These are phyloP conservation scores for Wickerhamiella sergipiensis DNA, from an alignment of 805 yeast species.

Conservation along the genomic window DNA sequence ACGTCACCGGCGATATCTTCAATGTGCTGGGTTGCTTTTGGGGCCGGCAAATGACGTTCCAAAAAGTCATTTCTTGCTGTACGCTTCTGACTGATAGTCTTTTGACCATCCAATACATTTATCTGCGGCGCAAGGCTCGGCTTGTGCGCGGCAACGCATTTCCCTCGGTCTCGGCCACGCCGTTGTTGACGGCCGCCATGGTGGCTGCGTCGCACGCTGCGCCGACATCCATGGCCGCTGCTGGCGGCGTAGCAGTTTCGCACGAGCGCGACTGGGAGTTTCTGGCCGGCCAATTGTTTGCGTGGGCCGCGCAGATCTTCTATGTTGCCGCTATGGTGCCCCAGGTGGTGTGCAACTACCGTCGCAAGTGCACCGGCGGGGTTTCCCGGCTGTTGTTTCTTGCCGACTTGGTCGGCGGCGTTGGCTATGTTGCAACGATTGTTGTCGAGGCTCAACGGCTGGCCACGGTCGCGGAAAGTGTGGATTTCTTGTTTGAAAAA, in stretches of 20 bases:
- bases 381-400: slow-evolving; percentile 20
- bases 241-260: neutral
- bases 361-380: slow-evolving; percentile 30
- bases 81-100: slow-evolving; percentile 17
- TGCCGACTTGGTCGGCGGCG: slow-evolving; percentile 19
- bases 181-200: neutral
- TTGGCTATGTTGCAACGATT: slow-evolving; percentile 20
- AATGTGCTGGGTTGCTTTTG: slow-evolving; percentile 22
- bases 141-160: neutral
- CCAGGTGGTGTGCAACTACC: slow-evolving; percentile 28
- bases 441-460: slow-evolving; percentile 17
- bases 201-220: neutral
- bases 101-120: slow-evolving; percentile 17
- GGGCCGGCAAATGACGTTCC: slow-evolving; percentile 22
- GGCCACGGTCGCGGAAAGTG: slow-evolving; percentile 6
- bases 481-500: slow-evolving; percentile 19
- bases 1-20: slow-evolving; percentile 22
- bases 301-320: slow-evolving; percentile 18
- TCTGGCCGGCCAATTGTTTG: slow-evolving; percentile 15
- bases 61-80: slow-evolving; percentile 17
- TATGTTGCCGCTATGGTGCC: slow-evolving; percentile 26
- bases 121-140: slow-evolving; percentile 14
- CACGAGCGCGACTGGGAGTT: slow-evolving; percentile 10
- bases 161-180: neutral
- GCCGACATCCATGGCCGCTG: neutral